phyloP scores from a whole-genome alignment of 2,329 filamentous ascomycete genomes.

The Epichloe gansuensis region DNA sequence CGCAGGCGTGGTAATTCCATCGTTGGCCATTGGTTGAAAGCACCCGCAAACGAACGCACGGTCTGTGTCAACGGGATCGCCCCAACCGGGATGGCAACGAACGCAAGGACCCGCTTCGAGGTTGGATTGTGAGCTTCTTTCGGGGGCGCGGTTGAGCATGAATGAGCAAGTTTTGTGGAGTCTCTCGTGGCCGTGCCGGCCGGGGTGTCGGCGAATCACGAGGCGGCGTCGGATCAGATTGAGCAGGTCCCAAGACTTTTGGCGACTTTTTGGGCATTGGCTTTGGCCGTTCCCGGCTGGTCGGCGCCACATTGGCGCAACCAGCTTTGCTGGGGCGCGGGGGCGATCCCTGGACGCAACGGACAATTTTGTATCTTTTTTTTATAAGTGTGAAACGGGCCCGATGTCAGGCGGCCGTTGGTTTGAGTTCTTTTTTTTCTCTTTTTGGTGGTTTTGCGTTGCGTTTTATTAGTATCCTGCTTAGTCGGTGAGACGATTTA shows the following conservation, averaged over 20 bases:
- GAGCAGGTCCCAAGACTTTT: neutral
- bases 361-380: too few relatives aligned
- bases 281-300: neutral
- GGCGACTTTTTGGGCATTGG: neutral
- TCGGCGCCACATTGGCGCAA: neutral
- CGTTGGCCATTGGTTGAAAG: too few relatives aligned
- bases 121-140: neutral
- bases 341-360: too few relatives aligned
- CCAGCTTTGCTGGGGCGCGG: too few relatives aligned
- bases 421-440: neutral
- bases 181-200: neutral
- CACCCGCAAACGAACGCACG: too few relatives aligned
- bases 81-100: neutral
- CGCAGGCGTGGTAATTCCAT: neutral
- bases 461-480: too few relatives aligned
- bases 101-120: neutral
- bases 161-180: slow-evolving; percentile 26
- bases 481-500: too few relatives aligned
- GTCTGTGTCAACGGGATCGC: too few relatives aligned
- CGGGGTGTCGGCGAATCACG: neutral
- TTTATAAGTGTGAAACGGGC: neutral
- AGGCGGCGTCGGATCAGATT: neutral
- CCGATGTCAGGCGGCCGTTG: neutral
- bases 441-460: neutral
- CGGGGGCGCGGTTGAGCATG: slow-evolving; percentile 15